phyloP scores from a whole-genome alignment of 192 early-diverging fungal species.

The Rhizoclosmatium globosum region DNA sequence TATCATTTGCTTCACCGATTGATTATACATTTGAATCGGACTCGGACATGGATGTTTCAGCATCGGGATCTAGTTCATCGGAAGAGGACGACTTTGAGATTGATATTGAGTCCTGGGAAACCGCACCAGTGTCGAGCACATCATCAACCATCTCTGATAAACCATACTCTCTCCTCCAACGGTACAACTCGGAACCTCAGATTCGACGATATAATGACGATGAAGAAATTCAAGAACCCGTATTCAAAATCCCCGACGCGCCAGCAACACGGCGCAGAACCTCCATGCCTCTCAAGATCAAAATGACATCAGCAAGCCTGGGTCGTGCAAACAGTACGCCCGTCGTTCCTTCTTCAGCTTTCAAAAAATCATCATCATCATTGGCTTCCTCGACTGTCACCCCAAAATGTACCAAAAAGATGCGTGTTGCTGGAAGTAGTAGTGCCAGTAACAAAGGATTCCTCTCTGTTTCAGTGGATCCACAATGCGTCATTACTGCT shows the following conservation, averaged over 20 bases:
- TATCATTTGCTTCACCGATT: background rate
- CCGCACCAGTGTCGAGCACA: background rate
- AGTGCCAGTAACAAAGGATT: background rate
- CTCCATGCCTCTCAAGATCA: conserved; percentile 10
- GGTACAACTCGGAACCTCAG: background rate
- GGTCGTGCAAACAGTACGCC: background rate
- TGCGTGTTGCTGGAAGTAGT: conserved; percentile 23
- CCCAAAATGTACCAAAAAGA: conserved; percentile 22
- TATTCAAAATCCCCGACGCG: conserved; percentile 6
- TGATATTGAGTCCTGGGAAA: conserved; percentile 23
- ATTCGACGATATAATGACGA: background rate
- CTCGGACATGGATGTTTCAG: conserved; percentile 16
- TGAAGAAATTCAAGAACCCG: background rate
- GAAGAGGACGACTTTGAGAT: conserved; percentile 9
- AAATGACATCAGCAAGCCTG: background rate
- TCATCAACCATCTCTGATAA: background rate
- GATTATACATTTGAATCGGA: conserved; percentile 11
- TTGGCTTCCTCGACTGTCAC: background rate
- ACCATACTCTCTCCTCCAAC: background rate
- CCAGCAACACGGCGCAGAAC: background rate
- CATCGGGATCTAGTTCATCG: background rate
- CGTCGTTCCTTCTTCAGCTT: background rate
- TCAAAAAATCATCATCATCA: background rate
- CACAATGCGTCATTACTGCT: conserved; percentile 13
- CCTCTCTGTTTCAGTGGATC: background rate